A percentile compares a stretch with the other conserved stretches of the same genome.
These are phyloP conservation scores for Carex cristatella DNA, from an alignment of 176 grass and related monocot genomes.

Conservation along the genomic window DNA sequence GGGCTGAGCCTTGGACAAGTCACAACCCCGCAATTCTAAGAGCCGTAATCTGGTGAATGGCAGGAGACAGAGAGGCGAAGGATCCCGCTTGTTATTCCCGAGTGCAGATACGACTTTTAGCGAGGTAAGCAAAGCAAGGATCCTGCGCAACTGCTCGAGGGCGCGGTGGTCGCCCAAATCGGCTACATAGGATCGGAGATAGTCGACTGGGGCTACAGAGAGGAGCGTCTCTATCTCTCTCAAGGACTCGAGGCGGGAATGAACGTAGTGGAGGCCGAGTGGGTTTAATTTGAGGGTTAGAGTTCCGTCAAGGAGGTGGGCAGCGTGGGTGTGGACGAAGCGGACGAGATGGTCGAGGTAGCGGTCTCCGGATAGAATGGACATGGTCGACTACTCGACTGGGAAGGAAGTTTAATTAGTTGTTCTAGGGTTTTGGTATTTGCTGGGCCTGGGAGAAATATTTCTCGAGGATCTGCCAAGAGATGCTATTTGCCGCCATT, in stretches of 20 bases:
- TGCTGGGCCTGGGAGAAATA: too few relatives aligned
- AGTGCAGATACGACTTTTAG: constrained; percentile 67
- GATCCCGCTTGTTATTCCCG: constrained; percentile 41
- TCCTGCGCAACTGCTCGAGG: constrained; percentile 82
- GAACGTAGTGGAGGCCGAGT: constrained; percentile 84
- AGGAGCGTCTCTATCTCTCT: constrained; percentile 84
- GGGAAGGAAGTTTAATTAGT: neutral
- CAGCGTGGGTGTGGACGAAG: constrained; percentile 53
- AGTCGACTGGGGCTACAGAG: constrained; percentile 86
- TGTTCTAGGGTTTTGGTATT: constrained; percentile 30
- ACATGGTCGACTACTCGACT: neutral
- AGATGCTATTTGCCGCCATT: neutral
- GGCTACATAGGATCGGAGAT: constrained; percentile 90
- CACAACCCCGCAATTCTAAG: constrained; percentile 69
- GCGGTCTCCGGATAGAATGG: constrained; percentile 67
- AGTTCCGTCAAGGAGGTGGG: constrained; percentile 67
- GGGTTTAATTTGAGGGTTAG: constrained; percentile 86
- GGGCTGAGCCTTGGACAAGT: constrained; percentile 65
- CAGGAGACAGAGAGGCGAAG: constrained; percentile 64
- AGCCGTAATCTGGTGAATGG: constrained; percentile 65
- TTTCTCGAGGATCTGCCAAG: neutral
- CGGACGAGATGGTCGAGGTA: constrained; percentile 77
- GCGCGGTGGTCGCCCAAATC: constrained; percentile 94
- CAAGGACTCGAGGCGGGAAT: constrained; percentile 85
- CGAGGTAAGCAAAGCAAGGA: constrained; percentile 69